A percentile compares a stretch with the other conserved stretches of the same genome.
Conservation (phyloP, 768 basidiomycete genomes). For the Lepiota brunneoincarnata region DNA sequence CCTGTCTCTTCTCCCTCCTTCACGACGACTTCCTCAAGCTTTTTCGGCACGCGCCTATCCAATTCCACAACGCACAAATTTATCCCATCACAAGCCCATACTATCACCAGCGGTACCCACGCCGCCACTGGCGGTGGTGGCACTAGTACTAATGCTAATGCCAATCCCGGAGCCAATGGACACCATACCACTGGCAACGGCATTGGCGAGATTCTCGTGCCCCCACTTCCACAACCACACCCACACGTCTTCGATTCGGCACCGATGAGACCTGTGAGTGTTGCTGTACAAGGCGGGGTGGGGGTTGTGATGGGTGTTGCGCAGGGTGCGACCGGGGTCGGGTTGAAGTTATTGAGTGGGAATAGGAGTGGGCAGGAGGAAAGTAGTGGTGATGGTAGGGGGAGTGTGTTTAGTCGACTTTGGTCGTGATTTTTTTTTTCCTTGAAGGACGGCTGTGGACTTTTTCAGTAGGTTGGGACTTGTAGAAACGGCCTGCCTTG, state of each 20-base stretch:
- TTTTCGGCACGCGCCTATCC: not conserved
- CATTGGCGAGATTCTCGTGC: not conserved
- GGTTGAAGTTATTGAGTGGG: not conserved
- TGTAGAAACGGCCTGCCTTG: too few species aligned
- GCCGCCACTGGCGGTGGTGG: not conserved
- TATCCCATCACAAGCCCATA: constrained; percentile 1
- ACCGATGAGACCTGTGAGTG: constrained; percentile 72
- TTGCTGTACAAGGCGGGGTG: constrained; percentile 72
- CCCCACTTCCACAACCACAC: constrained; percentile 61
- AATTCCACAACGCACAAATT: not conserved
- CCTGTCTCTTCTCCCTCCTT: not conserved
- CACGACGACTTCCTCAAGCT: not conserved
- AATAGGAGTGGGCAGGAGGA: not conserved
- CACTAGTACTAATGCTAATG: not conserved
- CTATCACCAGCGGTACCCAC: not conserved
- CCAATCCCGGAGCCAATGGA: too few species aligned
- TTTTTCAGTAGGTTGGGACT: too few species aligned
- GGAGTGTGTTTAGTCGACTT: constrained; percentile 2
- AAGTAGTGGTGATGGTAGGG: not conserved
- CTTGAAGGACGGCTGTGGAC: too few species aligned
- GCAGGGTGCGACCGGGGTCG: not conserved
- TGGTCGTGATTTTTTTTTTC: not conserved
- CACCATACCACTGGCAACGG: not conserved
- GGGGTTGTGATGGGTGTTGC: constrained; percentile 3
- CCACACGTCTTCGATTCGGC: constrained; percentile 78